phyloP scores from a whole-genome alignment of 495 filamentous ascomycete genomes.

The Penicillium atrosanguineum region DNA sequence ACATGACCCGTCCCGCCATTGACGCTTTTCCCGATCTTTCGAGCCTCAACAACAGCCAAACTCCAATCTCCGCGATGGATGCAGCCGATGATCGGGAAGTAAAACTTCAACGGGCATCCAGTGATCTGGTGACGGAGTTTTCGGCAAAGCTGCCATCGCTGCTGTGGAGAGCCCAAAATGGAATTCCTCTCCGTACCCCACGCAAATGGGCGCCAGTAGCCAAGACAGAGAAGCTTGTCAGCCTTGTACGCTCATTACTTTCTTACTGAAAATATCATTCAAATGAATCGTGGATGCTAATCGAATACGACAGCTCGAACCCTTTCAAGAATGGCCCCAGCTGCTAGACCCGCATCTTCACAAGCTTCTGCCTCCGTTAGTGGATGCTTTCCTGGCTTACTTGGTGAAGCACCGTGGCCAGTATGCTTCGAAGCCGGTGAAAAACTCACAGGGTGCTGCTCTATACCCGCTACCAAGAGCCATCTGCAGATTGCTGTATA shows the following conservation, averaged over 20 bases:
- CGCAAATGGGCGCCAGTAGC: conserved; percentile 40
- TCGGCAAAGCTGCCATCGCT: conserved; percentile 49
- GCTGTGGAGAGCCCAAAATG: conserved; percentile 41
- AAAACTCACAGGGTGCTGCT: conserved; percentile 30
- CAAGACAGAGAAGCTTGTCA: conserved; percentile 43
- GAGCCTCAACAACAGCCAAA: conserved; percentile 3
- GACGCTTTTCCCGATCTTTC: conserved; percentile 24
- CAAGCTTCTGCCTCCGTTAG: conserved; percentile 66
- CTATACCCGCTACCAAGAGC: conserved; percentile 62
- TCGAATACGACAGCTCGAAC: conserved; percentile 62
- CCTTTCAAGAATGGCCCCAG: conserved; percentile 94
- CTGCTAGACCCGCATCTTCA: conserved; percentile 87
- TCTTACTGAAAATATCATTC: background rate
- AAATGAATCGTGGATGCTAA: background rate
- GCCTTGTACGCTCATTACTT: conserved; percentile 32
- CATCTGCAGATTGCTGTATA: conserved; percentile 77
- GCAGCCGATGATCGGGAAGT: conserved; percentile 62
- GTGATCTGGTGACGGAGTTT: conserved; percentile 66
- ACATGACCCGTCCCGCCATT: conserved; percentile 26
- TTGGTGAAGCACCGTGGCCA: conserved; percentile 44
- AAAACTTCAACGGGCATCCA: conserved; percentile 68
- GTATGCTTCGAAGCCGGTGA: conserved; percentile 31
- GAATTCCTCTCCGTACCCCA: conserved; percentile 29
- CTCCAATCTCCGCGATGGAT: conserved; percentile 36
- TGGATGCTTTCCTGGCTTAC: conserved; percentile 70